Evolutionary conservation across 345 rosid species (phyloP).

Genomic region (Eucalyptus coolabah): DNA sequence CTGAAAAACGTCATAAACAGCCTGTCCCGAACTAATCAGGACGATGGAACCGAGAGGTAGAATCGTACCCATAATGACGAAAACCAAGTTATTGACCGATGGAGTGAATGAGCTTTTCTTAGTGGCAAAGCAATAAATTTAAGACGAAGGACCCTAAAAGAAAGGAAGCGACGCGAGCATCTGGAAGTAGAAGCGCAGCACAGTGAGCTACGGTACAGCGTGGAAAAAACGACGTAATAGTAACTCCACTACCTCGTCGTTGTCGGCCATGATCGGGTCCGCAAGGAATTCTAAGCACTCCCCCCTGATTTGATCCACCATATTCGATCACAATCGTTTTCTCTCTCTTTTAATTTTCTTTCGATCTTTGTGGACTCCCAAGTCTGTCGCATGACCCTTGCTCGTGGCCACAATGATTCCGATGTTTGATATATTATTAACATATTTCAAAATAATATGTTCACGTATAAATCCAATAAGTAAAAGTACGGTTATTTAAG

Average conservation of each 20-base stretch:
- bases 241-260: background rate
- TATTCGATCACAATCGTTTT: background rate
- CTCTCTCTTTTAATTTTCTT: too few species aligned
- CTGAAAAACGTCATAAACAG: accelerated
- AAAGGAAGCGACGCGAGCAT: background rate
- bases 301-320: background rate
- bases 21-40: too few species aligned
- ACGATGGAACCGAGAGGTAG: accelerated
- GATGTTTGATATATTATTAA: too few species aligned
- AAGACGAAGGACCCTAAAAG: background rate
- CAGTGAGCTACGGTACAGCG: background rate
- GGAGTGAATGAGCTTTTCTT: background rate
- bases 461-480: too few species aligned
- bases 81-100: background rate
- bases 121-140: background rate
- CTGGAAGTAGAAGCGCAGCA: background rate
- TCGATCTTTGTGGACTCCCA: too few species aligned
- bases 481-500: too few species aligned
- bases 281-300: background rate
- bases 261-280: background rate
- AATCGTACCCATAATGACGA: too few species aligned
- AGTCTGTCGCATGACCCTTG: too few species aligned
- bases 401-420: background rate
- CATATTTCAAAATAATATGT: too few species aligned
- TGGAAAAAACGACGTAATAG: background rate